Percentiles rank a stretch among this genome's conserved stretches.
phyloP scores from a whole-genome alignment of 805 yeast species.

The Metschnikowia vanudenii region DNA sequence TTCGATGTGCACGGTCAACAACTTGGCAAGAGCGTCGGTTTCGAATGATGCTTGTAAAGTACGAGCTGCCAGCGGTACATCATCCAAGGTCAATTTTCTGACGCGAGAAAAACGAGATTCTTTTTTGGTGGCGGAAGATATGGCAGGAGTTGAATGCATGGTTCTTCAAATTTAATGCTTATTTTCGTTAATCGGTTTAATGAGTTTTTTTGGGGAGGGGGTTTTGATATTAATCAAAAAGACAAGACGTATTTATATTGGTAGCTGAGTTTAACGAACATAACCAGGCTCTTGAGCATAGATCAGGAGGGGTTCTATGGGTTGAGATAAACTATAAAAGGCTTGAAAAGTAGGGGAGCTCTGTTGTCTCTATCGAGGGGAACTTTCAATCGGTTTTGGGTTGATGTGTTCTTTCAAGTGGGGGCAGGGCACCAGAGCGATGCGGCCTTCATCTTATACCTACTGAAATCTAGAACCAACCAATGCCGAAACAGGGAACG shows the following conservation, averaged over 20 bases:
- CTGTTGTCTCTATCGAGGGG: too few species aligned
- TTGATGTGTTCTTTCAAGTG: too few species aligned
- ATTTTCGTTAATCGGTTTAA: neutral
- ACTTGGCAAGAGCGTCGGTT: conserved; percentile 34
- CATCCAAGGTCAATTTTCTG: conserved; percentile 16
- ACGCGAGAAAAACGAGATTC: conserved; percentile 7
- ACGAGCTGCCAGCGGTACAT: conserved; percentile 35
- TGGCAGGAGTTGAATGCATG: conserved; percentile 1
- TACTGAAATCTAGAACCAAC: neutral
- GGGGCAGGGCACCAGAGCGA: too few species aligned
- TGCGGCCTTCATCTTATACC: conserved; percentile 1
- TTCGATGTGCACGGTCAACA: conserved; percentile 17
- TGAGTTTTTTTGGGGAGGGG: neutral
- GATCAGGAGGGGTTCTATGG: neutral
- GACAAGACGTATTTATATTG: conserved; percentile 22
- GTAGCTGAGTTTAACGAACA: conserved; percentile 24
- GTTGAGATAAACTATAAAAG: neutral
- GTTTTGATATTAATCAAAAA: conserved; percentile 10
- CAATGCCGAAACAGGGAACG: conserved; percentile 1
- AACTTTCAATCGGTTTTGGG: too few species aligned
- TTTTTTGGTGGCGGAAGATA: neutral
- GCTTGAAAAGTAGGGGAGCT: too few species aligned
- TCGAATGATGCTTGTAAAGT: conserved; percentile 38
- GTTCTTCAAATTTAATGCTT: neutral
- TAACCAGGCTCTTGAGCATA: conserved; percentile 17